phyloP scores from a whole-genome alignment of 2,329 filamentous ascomycete species.

The Ophiosphaerella korrae region DNA sequence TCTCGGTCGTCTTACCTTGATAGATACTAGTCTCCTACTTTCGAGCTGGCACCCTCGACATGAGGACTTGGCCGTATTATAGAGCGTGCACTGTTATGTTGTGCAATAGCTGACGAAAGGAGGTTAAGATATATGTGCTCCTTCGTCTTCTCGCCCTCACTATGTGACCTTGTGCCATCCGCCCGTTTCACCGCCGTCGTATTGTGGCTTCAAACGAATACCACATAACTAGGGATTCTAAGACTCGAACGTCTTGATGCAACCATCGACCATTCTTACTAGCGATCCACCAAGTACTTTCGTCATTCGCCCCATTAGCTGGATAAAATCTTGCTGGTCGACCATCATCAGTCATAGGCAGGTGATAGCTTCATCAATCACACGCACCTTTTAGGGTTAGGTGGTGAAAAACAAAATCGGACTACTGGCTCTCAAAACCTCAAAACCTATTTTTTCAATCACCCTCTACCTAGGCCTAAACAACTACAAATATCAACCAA shows the following conservation, averaged over 20 bases:
- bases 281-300: too few species aligned
- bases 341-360: neutral
- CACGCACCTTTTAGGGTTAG: neutral
- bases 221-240: too few species aligned
- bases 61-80: constrained; percentile 12
- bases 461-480: neutral
- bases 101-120: constrained; percentile 7
- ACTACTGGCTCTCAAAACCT: too few species aligned
- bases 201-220: neutral
- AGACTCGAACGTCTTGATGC: too few species aligned
- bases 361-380: neutral
- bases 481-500: neutral
- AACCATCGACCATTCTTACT: too few species aligned
- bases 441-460: neutral
- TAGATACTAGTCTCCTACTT: constrained; percentile 6
- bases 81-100: constrained; percentile 20
- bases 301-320: neutral
- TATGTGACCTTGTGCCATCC: neutral
- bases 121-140: constrained; percentile 2
- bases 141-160: neutral
- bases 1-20: constrained; percentile 13
- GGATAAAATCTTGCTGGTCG: neutral
- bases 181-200: neutral
- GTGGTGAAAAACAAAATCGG: neutral
- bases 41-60: constrained; percentile 8